These are phyloP conservation scores for Pneumocystis murina DNA, from an alignment of 1,139 yeast genomes.

Conservation along the genomic window DNA sequence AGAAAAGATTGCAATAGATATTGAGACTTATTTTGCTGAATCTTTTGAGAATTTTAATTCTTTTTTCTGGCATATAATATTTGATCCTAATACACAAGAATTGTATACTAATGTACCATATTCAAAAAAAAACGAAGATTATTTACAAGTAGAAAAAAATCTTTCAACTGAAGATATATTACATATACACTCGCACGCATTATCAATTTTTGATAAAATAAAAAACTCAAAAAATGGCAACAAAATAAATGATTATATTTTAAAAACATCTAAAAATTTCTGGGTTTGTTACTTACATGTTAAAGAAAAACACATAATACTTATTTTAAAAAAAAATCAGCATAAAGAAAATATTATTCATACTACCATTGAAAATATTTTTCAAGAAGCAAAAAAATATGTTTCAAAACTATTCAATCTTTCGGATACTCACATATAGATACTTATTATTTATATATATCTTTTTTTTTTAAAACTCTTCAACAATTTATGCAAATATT, in stretches of 20 bases:
- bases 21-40: neutral
- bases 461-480: neutral
- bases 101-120: neutral
- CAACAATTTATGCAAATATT: no score
- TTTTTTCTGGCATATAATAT: slow-evolving; percentile 1
- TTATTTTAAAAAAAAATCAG: neutral
- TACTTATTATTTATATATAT: no score
- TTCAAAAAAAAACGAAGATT: neutral
- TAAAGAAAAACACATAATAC: neutral
- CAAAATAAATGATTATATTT: neutral
- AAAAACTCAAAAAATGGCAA: neutral
- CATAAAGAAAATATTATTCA: neutral
- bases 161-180: neutral
- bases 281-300: neutral
- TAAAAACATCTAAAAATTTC: neutral
- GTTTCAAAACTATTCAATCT: neutral
- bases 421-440: neutral
- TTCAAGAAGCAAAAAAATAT: neutral
- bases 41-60: neutral
- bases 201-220: neutral
- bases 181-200: neutral
- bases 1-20: neutral
- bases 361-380: neutral
- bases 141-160: neutral
- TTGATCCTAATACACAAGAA: neutral